Conservation (phyloP, 306 rosid genomes). For the Cicer judaicum region DNA sequence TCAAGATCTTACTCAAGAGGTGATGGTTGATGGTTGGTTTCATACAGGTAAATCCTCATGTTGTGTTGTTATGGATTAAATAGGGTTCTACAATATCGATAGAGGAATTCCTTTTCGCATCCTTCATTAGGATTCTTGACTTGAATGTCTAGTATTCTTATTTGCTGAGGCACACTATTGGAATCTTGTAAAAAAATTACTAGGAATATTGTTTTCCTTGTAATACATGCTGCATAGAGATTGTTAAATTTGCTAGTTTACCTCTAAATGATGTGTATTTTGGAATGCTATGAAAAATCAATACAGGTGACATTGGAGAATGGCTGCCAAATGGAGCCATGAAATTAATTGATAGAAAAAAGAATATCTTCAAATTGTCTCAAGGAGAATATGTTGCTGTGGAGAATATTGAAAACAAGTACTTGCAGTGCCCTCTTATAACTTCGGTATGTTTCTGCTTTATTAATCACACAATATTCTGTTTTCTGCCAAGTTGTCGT, state of each 20-base stretch:
- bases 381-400: constrained; percentile 97
- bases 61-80: neutral
- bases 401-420: constrained; percentile 82
- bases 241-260: constrained; percentile 2
- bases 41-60: constrained; percentile 75
- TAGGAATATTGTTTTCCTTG: neutral
- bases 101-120: neutral
- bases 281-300: constrained; percentile 38
- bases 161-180: too few species aligned
- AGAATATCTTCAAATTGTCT: constrained; percentile 88
- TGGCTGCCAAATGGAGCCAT: constrained; percentile 87
- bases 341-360: constrained; percentile 91
- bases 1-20: constrained; percentile 79
- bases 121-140: constrained; percentile 7
- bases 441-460: constrained; percentile 64
- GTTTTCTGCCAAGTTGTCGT: neutral
- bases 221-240: neutral
- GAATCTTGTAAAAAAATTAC: too few species aligned
- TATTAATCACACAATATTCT: constrained; percentile 34
- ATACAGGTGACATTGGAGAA: constrained; percentile 96
- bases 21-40: constrained; percentile 91
- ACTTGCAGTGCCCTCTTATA: constrained; percentile 75
- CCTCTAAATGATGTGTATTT: constrained; percentile 9
- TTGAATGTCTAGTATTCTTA: too few species aligned
- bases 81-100: neutral